A percentile compares a stretch with the other conserved stretches of the same genome.
Evolutionary conservation across 257 asterid species (phyloP).

Genomic region (Plectranthus barbatus): DNA sequence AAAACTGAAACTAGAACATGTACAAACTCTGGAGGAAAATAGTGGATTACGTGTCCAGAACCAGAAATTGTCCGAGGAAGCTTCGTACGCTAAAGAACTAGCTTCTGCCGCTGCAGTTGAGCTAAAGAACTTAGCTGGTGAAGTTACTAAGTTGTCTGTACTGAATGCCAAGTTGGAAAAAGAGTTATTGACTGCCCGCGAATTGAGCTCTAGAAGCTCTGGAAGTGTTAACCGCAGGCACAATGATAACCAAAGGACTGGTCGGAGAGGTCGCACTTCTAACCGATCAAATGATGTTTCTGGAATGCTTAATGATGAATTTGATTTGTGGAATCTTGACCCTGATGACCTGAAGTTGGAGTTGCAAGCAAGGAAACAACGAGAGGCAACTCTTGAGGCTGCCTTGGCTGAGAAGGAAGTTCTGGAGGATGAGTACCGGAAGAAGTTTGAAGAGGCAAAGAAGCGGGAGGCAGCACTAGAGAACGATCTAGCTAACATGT

Average conservation of each 20-base stretch:
- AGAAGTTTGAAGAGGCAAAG: conserved; percentile 73
- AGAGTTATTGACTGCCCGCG: conserved; percentile 61
- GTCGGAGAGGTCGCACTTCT: conserved; percentile 57
- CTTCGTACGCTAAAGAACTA: conserved; percentile 89
- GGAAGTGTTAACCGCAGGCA: conserved; percentile 46
- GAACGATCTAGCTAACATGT: conserved; percentile 92
- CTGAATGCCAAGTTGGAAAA: conserved; percentile 72
- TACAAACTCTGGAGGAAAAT: conserved; percentile 71
- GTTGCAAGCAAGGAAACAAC: conserved; percentile 77
- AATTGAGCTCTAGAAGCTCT: conserved; percentile 51
- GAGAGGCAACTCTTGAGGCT: conserved; percentile 77
- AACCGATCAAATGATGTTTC: conserved; percentile 44
- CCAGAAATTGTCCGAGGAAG: conserved; percentile 85
- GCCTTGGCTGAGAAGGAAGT: conserved; percentile 80
- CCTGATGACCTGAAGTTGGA: conserved; percentile 71
- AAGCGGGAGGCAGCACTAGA: conserved; percentile 76
- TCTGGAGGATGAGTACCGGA: conserved; percentile 64
- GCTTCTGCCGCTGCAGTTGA: conserved; percentile 97
- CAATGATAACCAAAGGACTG: conserved; percentile 39
- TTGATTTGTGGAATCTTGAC: conserved; percentile 62
- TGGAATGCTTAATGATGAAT: conserved; percentile 44
- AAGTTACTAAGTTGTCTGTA: conserved; percentile 78
- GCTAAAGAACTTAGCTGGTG: conserved; percentile 79
- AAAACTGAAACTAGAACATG: conserved; percentile 69
- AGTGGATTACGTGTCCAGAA: conserved; percentile 80